Evolutionary conservation across 176 grass and related monocot genomes (phyloP).

Genomic region (Cenchrus purpureus): DNA sequence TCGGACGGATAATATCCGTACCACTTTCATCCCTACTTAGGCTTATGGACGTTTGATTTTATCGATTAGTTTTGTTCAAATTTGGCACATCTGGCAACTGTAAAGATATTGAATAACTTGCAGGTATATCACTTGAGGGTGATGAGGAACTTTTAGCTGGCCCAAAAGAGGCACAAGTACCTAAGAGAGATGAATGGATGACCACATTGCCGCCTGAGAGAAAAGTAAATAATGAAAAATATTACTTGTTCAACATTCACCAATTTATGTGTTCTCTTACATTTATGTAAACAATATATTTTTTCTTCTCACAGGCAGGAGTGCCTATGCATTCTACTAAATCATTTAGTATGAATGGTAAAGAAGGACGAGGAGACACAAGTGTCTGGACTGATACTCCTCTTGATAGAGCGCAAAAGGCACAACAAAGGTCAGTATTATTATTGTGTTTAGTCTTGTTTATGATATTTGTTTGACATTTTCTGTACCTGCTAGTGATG

Average conservation of each 20-base stretch:
- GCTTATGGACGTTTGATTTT: background rate
- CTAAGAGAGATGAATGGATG: constrained; percentile 98
- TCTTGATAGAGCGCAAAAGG: constrained; percentile 86
- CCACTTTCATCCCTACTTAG: too few species aligned
- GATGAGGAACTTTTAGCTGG: constrained; percentile 91
- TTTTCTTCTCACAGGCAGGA: constrained; percentile 59
- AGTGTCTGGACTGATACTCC: constrained; percentile 85
- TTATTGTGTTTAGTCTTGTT: background rate
- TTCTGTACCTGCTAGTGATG: background rate
- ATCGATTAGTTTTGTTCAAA: background rate
- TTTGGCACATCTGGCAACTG: background rate
- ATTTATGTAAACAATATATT: constrained; percentile 22
- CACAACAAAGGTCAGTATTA: constrained; percentile 72
- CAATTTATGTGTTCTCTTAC: constrained; percentile 20
- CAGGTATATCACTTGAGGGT: constrained; percentile 91
- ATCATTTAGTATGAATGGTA: constrained; percentile 81
- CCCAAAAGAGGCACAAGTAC: constrained; percentile 68
- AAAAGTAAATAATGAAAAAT: constrained; percentile 65
- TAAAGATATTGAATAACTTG: constrained; percentile 20
- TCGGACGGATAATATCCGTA: too few species aligned
- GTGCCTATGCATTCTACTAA: constrained; percentile 89
- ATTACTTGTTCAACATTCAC: constrained; percentile 1
- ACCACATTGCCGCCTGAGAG: constrained; percentile 93
- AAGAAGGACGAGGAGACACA: constrained; percentile 90
- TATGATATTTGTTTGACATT: constrained; percentile 7